Conservation (phyloP, 805 yeast genomes). For the Monosporozyma servazzii region DNA sequence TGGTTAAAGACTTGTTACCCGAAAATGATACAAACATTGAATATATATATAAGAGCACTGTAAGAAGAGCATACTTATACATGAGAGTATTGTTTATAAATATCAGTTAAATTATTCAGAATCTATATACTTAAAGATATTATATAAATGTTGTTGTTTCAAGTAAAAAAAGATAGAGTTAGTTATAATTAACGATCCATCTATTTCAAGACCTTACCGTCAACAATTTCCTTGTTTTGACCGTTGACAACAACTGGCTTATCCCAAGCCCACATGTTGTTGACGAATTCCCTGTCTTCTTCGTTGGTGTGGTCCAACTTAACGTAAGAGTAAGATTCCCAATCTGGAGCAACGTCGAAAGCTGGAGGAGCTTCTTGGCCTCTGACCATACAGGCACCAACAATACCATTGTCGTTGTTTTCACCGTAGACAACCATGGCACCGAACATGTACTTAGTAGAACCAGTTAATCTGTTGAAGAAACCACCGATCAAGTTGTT, state of each 20-base stretch:
- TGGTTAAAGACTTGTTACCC: background rate
- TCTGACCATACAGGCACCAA: conserved; percentile 90
- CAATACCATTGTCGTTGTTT: conserved; percentile 95
- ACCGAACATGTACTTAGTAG: conserved; percentile 92
- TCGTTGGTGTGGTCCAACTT: conserved; percentile 74
- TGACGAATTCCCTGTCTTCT: conserved; percentile 70
- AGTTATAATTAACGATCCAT: background rate
- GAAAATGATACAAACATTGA: background rate
- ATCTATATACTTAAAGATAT: too few species aligned
- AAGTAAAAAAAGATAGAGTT: too few species aligned
- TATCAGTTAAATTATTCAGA: too few species aligned
- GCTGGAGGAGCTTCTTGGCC: conserved; percentile 90
- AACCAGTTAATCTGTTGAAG: conserved; percentile 88
- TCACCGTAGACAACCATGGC: conserved; percentile 93
- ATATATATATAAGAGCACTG: too few species aligned
- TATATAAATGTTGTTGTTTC: too few species aligned
- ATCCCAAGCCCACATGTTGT: conserved; percentile 98
- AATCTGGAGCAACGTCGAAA: conserved; percentile 97
- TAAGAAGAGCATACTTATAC: too few species aligned
- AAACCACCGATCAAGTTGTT: conserved; percentile 97
- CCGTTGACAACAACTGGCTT: conserved; percentile 80
- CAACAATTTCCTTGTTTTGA: conserved; percentile 78
- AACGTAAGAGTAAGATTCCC: conserved; percentile 86
- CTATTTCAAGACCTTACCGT: conserved; percentile 95
- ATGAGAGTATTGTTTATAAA: too few species aligned